phyloP scores from a whole-genome alignment of 2,329 filamentous ascomycete genomes.

The Fusarium sp. region DNA sequence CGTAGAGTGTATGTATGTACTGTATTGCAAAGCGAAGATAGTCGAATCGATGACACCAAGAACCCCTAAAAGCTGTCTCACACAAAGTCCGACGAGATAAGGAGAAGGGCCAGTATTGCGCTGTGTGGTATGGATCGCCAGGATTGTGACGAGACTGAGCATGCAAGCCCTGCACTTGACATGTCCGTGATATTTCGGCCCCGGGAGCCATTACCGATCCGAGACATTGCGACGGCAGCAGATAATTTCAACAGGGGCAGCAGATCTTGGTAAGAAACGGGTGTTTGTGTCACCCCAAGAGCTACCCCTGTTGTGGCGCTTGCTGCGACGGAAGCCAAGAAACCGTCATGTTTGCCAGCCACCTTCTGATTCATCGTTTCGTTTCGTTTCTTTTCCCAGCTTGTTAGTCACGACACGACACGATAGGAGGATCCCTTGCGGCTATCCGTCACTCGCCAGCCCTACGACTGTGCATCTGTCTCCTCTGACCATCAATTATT shows the following conservation, averaged over 20 bases:
- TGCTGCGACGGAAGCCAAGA: slow-evolving; percentile 7
- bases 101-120: background rate
- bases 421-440: slow-evolving; percentile 8
- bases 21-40: background rate
- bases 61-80: background rate
- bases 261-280: slow-evolving; percentile 16
- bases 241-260: slow-evolving; percentile 24
- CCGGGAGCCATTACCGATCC: slow-evolving; percentile 6
- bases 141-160: background rate
- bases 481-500: background rate
- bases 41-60: background rate
- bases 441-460: slow-evolving; percentile 5
- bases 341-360: slow-evolving; percentile 6
- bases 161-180: background rate
- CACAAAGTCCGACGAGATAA: slow-evolving; percentile 1
- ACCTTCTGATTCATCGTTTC: background rate
- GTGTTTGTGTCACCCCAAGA: slow-evolving; percentile 20
- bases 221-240: slow-evolving; percentile 20
- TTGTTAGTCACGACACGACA: background rate
- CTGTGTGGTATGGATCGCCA: background rate
- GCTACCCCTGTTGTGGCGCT: slow-evolving; percentile 20
- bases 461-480: slow-evolving; percentile 2
- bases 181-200: slow-evolving; percentile 34
- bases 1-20: background rate
- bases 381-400: background rate